Evolutionary conservation across 2,329 filamentous ascomycete species (phyloP).

Genomic region (Penicillium sp.): DNA sequence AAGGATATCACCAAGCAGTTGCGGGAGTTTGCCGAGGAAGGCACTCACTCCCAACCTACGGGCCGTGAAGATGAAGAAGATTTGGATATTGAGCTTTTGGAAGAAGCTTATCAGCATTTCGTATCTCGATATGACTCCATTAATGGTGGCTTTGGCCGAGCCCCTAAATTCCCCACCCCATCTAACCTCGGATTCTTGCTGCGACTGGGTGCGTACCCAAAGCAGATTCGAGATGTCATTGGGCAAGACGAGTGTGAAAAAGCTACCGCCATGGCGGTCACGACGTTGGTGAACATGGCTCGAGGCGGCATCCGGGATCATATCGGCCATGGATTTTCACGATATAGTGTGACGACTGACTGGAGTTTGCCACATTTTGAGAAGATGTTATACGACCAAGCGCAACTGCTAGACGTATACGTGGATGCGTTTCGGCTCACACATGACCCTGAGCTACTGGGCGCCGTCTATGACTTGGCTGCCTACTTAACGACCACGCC

Average conservation of each 20-base stretch:
- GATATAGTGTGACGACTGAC: slow-evolving; percentile 87
- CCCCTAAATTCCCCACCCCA: slow-evolving; percentile 89
- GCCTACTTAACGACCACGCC: slow-evolving; percentile 79
- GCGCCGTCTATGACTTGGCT: slow-evolving; percentile 77
- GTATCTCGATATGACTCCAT: slow-evolving; percentile 74
- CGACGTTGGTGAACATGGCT: slow-evolving; percentile 77
- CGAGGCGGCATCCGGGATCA: slow-evolving; percentile 72
- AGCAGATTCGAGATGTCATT: slow-evolving; percentile 80
- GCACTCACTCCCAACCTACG: slow-evolving; percentile 57
- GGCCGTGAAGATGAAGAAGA: slow-evolving; percentile 61
- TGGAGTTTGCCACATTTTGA: slow-evolving; percentile 97
- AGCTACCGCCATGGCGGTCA: slow-evolving; percentile 75
- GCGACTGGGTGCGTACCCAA: slow-evolving; percentile 69
- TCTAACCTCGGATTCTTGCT: slow-evolving; percentile 82
- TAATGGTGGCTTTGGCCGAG: slow-evolving; percentile 75
- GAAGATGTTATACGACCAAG: slow-evolving; percentile 94
- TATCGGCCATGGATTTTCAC: slow-evolving; percentile 74
- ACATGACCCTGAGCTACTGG: slow-evolving; percentile 70
- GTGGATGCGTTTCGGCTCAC: slow-evolving; percentile 79
- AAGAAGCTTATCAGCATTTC: slow-evolving; percentile 85
- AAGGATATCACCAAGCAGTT: slow-evolving; percentile 79
- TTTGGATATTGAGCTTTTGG: slow-evolving; percentile 84
- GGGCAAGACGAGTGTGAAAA: slow-evolving; percentile 73
- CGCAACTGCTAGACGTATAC: slow-evolving; percentile 79
- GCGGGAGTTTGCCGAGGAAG: slow-evolving; percentile 84